Evolutionary conservation across 2,329 filamentous ascomycete genomes (phyloP).

Genomic region (Leptographium radiaticola): DNA sequence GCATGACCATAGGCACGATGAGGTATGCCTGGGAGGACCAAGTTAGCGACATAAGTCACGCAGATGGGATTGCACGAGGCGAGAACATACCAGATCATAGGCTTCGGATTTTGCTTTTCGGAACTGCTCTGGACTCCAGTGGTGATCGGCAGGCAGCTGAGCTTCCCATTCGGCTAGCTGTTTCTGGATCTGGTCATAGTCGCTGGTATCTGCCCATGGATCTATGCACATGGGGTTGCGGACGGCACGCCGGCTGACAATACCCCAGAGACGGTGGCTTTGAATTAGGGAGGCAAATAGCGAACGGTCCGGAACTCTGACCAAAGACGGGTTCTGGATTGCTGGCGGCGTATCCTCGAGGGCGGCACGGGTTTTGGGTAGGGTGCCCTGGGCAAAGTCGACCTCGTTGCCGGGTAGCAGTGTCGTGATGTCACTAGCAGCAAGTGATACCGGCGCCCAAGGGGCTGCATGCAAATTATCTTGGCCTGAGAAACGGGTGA

Average conservation of each 20-base stretch:
- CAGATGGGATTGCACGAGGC: background rate
- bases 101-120: slow-evolving; percentile 32
- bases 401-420: slow-evolving; percentile 39
- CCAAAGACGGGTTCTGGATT: slow-evolving; percentile 28
- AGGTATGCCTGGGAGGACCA: slow-evolving; percentile 31
- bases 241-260: slow-evolving; percentile 34
- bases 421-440: slow-evolving; percentile 39
- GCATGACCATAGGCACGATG: slow-evolving; percentile 39
- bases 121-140: slow-evolving; percentile 29
- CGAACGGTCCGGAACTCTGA: slow-evolving; percentile 30
- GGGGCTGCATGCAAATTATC: slow-evolving; percentile 43
- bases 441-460: slow-evolving; percentile 35
- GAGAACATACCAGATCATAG: slow-evolving; percentile 31
- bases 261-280: slow-evolving; percentile 40
- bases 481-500: slow-evolving; percentile 22
- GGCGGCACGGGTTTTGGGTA: slow-evolving; percentile 37
- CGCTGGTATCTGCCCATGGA: slow-evolving; percentile 34
- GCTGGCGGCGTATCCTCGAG: slow-evolving; percentile 40
- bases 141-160: slow-evolving; percentile 31
- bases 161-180: slow-evolving; percentile 35
- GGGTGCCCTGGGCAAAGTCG: slow-evolving; percentile 33
- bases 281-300: slow-evolving; percentile 44
- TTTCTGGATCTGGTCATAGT: slow-evolving; percentile 30
- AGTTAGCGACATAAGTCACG: background rate
- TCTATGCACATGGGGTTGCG: slow-evolving; percentile 27